These are phyloP conservation scores for Silene conica DNA, from an alignment of 148 eudicot species.

Conservation along the genomic window DNA sequence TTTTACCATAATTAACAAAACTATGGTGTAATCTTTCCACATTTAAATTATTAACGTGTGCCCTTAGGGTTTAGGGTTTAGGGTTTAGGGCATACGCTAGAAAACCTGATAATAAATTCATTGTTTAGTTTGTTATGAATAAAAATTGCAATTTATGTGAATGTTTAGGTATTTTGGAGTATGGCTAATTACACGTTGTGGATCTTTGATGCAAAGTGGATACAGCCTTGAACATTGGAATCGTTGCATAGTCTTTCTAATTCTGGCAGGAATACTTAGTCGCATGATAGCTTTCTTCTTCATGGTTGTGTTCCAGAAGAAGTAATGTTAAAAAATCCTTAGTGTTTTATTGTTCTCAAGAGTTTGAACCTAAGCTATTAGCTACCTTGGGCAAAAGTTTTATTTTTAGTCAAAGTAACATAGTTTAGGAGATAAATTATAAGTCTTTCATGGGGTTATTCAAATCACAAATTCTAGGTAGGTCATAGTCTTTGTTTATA, in stretches of 20 bases:
- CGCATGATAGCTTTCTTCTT: slow-evolving; percentile 63
- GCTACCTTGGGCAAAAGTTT: background rate
- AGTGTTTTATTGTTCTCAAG: background rate
- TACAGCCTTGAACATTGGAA: slow-evolving; percentile 55
- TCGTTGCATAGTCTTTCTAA: slow-evolving; percentile 45
- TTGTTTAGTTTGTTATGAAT: too few species aligned
- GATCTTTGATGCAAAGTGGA: slow-evolving; percentile 50
- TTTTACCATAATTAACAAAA: too few species aligned
- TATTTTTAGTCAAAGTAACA: background rate
- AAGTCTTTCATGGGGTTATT: background rate
- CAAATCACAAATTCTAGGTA: background rate
- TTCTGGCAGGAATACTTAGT: slow-evolving; percentile 44
- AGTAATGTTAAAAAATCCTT: slow-evolving; percentile 21
- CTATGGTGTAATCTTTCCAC: too few species aligned
- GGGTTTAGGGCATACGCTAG: too few species aligned
- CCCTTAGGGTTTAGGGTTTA: too few species aligned
- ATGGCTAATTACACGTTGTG: slow-evolving; percentile 89
- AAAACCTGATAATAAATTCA: too few species aligned
- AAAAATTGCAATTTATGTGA: background rate
- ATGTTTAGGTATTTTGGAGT: slow-evolving; percentile 69
- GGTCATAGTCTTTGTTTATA: background rate
- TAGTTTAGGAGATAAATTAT: background rate
- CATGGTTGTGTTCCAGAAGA: slow-evolving; percentile 57
- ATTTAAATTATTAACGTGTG: too few species aligned
- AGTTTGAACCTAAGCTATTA: too few species aligned